Evolutionary conservation across 2,329 filamentous ascomycete genomes (phyloP).

Genomic region (Xylaria sp.): DNA sequence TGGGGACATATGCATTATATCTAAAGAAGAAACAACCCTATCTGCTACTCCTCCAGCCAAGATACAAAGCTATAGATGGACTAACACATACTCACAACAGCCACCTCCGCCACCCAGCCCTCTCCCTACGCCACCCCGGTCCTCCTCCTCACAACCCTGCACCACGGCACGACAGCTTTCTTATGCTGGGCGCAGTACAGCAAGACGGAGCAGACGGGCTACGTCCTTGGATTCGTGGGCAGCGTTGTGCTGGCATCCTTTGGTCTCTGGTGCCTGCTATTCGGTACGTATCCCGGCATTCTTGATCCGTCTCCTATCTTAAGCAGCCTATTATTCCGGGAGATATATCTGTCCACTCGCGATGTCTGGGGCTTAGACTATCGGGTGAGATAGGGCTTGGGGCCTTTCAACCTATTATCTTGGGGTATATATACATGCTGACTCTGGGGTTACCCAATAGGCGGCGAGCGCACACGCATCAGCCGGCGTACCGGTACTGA

Average conservation of each 20-base stretch:
- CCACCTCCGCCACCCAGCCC: constrained; percentile 41
- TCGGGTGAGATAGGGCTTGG: too few relatives aligned
- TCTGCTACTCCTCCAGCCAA: constrained; percentile 10
- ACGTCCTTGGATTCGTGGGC: constrained; percentile 61
- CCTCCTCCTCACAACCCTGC: constrained; percentile 65
- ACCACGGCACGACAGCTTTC: constrained; percentile 65
- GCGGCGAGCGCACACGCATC: constrained; percentile 37
- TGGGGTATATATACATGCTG: too few relatives aligned
- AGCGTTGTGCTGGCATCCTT: constrained; percentile 61
- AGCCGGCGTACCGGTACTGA: constrained; percentile 40
- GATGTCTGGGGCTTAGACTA: too few relatives aligned
- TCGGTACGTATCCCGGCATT: too few relatives aligned
- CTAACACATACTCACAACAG: constrained; percentile 13
- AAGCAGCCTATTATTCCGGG: too few relatives aligned
- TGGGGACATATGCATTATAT: too few relatives aligned
- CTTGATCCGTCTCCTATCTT: too few relatives aligned
- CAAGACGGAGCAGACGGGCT: constrained; percentile 58
- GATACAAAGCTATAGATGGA: not conserved
- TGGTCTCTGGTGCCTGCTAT: constrained; percentile 63
- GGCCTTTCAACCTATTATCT: too few relatives aligned
- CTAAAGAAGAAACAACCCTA: too few relatives aligned
- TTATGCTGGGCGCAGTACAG: constrained; percentile 71
- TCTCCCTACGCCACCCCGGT: constrained; percentile 69
- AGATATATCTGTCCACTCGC: too few relatives aligned
- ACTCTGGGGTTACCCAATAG: too few relatives aligned